Evolutionary conservation across 345 rosid species (phyloP), one percentile per base, ranked within the genome.

Genomic region (Hibiscus syriacus): DNA sequence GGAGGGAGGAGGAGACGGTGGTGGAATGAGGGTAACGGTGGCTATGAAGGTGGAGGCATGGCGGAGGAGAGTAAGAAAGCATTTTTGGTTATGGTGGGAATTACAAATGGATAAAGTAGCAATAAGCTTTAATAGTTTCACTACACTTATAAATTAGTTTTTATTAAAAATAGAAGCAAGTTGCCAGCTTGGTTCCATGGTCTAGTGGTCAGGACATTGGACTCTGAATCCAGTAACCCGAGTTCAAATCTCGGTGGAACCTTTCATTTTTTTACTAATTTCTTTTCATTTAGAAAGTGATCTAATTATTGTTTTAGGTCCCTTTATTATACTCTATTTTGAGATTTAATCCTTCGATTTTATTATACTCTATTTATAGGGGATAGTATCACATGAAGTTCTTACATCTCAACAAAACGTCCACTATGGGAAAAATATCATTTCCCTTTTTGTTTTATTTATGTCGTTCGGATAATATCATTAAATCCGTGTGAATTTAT

Each of bases 221-320:
- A 85, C 89, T 83, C 87, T 90, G 90, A 86, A 85, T 90, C 86
- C 85, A 85, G 87, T 86, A 90, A 85, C 95, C 90, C 92, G 89
- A 88, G 89, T 86, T 88, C 92, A 85, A 90, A 68, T 86, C 88
- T 88, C 90, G 86, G 89, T 88, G 78, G 89, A 80, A 88, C 90
- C 87, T 87, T 0, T n/a, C n/a, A n/a, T n/a, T 0, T 1, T 49
- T 19, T 19, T 16, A 3, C 4, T 13, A 11, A 26, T 30, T 17
- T 7, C 5, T 16, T 11, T 22, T 17, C 23, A 6, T 17, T 49
- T 5, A n/a, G 10, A 49, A 49, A 17, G 1, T n/a, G 6, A 45
- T 45, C 17, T 45, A 45, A 45, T 45, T 14, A 43, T 12, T 0
- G 0, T 36, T 36, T 36, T 36, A 36, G 39, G 39, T 36, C 39